Evolutionary conservation across 495 filamentous ascomycete genomes (phyloP), one percentile per base, ranked within the genome.

Genomic region (Glutinoglossum americanum): DNA sequence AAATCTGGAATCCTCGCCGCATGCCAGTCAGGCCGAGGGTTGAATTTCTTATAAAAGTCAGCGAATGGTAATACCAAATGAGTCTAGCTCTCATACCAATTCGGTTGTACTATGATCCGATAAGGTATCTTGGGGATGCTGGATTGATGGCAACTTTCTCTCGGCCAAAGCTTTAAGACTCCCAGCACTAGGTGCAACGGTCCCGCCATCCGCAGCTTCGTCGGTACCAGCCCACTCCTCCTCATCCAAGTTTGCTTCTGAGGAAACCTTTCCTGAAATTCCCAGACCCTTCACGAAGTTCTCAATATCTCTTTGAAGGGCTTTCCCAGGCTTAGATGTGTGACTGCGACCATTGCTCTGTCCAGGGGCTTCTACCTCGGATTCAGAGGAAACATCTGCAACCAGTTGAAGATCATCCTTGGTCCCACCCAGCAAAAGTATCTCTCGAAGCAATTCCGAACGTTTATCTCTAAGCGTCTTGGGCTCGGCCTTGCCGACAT

Each of bases 391-490:
- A 15, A 80, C 62, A 60, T 73, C 77, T 17, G 72, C 78, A 51
- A 89, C 69, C 37, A 88, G 69, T 49, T 83, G 77, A 44, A 82
- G 67, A 64, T 89, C 85, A 27, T 85, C 82, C 64, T 87, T 77
- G 28, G 82, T 83, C 25, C 87, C 87, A 21, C 86, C 87, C 41
- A 93, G 73, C 23, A 80, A 82, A 57, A 80, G 65, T 61, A 93
- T 86, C 62, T 89, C 86, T 60, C 82, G 76, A 32, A 85, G 73
- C 35, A 85, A 68, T 3, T 55, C 35, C 28, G 35, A 15, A 4
- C 9, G 3, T 9, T 33, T 33, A 33, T 55, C 27, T 35, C 19
- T 41, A 10, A 19, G 23, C 21, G 35, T 4, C 28, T 28, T 55
- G 53, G 7, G 21, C 3, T 19, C 28, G 8, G 3, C 21, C 27